A percentile compares a stretch with the other conserved stretches of the same genome.
These are phyloP conservation scores for Emydomyces testavorans DNA, from an alignment of 2,329 filamentous ascomycete genomes.

Conservation along the genomic window DNA sequence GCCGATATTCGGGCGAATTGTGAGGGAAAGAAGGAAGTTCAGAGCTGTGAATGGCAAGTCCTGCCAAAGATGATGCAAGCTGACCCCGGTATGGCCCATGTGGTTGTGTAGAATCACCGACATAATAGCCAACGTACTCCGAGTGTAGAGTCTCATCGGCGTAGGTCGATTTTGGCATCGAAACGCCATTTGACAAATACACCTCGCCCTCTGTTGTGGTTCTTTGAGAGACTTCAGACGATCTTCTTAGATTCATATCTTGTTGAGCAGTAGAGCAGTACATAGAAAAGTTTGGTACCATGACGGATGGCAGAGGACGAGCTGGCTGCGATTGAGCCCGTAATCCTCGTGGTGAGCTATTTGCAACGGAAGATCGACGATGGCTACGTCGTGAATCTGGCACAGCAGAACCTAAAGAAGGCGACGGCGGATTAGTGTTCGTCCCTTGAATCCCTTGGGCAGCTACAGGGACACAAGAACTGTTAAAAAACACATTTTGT, in stretches of 20 bases:
- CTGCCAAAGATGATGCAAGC: slow-evolving; percentile 29
- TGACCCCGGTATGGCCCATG: slow-evolving; percentile 32
- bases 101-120: slow-evolving; percentile 35
- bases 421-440: slow-evolving; percentile 38
- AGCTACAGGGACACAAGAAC: slow-evolving; percentile 30
- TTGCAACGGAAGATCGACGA: slow-evolving; percentile 36
- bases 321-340: slow-evolving; percentile 42
- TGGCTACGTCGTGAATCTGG: slow-evolving; percentile 37
- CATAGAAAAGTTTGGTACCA: slow-evolving; percentile 25
- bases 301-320: slow-evolving; percentile 31
- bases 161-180: slow-evolving; percentile 25
- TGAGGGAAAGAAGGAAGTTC: slow-evolving; percentile 26
- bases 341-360: slow-evolving; percentile 32
- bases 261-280: slow-evolving; percentile 22
- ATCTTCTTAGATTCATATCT: slow-evolving; percentile 24
- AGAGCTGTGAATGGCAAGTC: slow-evolving; percentile 28
- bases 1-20: slow-evolving; percentile 28
- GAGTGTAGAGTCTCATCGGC: slow-evolving; percentile 30
- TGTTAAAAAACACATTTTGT: slow-evolving; percentile 27
- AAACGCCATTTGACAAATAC: slow-evolving; percentile 25
- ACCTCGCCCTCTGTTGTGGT: slow-evolving; percentile 26
- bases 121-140: slow-evolving; percentile 39
- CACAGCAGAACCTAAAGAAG: slow-evolving; percentile 29
- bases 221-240: slow-evolving; percentile 27
- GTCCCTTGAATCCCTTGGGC: slow-evolving; percentile 28